Evolutionary conservation across 441 rosid species (phyloP), one percentile per base, ranked within the genome.

Genomic region (Sinapis alba): DNA sequence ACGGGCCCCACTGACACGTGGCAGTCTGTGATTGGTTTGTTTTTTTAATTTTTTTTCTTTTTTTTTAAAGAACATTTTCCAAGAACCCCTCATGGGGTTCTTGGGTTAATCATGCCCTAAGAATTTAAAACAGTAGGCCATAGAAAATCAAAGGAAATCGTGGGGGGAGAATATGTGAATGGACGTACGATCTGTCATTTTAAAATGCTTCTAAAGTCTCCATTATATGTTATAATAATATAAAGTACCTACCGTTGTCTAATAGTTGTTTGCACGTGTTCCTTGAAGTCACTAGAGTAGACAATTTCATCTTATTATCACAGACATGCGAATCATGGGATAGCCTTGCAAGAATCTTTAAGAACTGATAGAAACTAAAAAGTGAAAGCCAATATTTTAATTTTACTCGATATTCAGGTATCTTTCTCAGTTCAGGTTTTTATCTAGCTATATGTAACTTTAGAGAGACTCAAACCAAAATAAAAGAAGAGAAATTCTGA

Each of bases 181-280:
- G 11, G 43, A 65, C 70, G 41, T 65, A 65, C 58, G 70, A 53
- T 68, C 71, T 53, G 21, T 68, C 71, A 68, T 51, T 20, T 51
- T 19, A 5, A 2, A 65, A 47, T 47, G 20, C 54, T 47, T 47
- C 20, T 2, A 26, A 8, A 65, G 15, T 47, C 38, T 65, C 10
- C 10, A 45, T 24, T 61, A 4, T 7, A 2, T 41, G 1, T 30
- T 1, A 13, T 0, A 15, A 16, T 30, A 9, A 65, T 65, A 23
- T 45, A n/a, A 23, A 23, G 24, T 3, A 65, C 68, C 54, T 41
- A 64, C 54, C 21, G 23, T 45, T 43, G 9, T 24, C 36, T 15
- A 65, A 23, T 8, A 24, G 8, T 24, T 64, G 45, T 65, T 15
- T 24, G 38, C 69, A 65, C 57, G 69, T 65, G 69, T 24, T 65